These are phyloP conservation scores for Cladophialophora carrionii DNA, from an alignment of 2,329 filamentous ascomycete species.

Conservation along the genomic window DNA sequence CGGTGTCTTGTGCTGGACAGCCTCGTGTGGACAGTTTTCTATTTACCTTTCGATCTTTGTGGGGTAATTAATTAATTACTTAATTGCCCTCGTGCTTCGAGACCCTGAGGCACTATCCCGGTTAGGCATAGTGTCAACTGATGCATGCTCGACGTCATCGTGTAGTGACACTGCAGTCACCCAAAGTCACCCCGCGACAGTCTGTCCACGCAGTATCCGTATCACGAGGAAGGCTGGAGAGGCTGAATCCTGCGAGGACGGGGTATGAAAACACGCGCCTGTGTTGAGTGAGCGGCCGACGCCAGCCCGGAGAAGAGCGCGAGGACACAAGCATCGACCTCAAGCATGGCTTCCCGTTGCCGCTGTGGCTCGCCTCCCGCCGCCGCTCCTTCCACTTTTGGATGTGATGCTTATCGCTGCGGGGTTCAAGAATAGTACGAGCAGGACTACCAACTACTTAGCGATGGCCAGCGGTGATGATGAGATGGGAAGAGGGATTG, in stretches of 20 bases:
- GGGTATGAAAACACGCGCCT: background rate
- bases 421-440: slow-evolving; percentile 10
- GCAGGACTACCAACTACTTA: background rate
- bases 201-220: too few species aligned
- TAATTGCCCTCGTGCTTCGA: slow-evolving; percentile 5
- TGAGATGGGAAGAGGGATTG: background rate
- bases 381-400: slow-evolving; percentile 22
- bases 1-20: slow-evolving; percentile 8
- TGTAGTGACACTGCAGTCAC: background rate
- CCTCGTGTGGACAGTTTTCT: slow-evolving; percentile 13
- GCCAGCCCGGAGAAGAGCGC: slow-evolving; percentile 5
- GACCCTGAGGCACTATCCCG: background rate
- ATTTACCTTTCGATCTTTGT: slow-evolving; percentile 19
- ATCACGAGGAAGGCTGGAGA: background rate
- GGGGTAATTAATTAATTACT: slow-evolving; percentile 15
- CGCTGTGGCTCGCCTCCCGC: background rate
- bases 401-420: slow-evolving; percentile 17
- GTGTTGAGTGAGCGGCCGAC: background rate
- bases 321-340: background rate
- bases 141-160: background rate
- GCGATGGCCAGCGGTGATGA: background rate
- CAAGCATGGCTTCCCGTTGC: background rate
- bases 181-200: too few species aligned
- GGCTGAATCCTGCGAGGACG: background rate
- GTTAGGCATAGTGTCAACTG: background rate